Evolutionary conservation across 1,284 basidiomycete species (phyloP).

Genomic region (Apiotrichum veenhuisii): DNA sequence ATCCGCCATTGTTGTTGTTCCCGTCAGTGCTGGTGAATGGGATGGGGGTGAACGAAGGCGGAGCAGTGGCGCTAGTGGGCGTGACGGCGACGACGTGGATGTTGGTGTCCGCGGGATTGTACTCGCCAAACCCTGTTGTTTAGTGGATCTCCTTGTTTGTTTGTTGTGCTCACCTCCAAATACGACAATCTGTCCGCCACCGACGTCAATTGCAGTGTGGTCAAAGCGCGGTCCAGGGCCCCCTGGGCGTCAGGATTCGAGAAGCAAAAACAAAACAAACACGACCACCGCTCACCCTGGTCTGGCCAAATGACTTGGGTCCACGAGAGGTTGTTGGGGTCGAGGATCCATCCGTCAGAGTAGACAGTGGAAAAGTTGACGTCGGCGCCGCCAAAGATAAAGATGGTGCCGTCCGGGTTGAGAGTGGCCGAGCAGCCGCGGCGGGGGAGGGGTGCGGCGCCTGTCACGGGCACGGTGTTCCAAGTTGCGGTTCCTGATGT

Average conservation of each 20-base stretch:
- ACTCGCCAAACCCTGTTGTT: slow-evolving; percentile 1
- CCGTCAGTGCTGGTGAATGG: neutral
- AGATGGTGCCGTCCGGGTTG: slow-evolving; percentile 55
- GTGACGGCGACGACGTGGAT: neutral
- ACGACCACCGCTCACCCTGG: neutral
- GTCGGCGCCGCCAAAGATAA: slow-evolving; percentile 76
- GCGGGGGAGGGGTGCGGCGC: slow-evolving; percentile 58
- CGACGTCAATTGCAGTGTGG: slow-evolving; percentile 64
- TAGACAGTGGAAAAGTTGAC: slow-evolving; percentile 57
- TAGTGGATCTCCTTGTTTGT: neutral
- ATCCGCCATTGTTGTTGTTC: neutral
- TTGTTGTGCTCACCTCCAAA: slow-evolving; percentile 61
- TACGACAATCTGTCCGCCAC: slow-evolving; percentile 61
- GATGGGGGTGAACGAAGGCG: neutral
- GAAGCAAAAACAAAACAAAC: neutral
- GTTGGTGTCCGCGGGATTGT: neutral
- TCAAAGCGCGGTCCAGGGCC: slow-evolving; percentile 61
- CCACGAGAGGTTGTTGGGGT: slow-evolving; percentile 55
- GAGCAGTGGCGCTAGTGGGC: neutral
- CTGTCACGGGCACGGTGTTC: slow-evolving; percentile 52
- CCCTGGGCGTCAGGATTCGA: slow-evolving; percentile 27
- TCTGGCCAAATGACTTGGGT: slow-evolving; percentile 14
- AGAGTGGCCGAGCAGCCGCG: slow-evolving; percentile 63
- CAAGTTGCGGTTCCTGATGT: slow-evolving; percentile 55
- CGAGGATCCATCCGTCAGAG: slow-evolving; percentile 70